These are phyloP conservation scores for Auricularia cornea DNA, from an alignment of 768 basidiomycete species.

Conservation along the genomic window DNA sequence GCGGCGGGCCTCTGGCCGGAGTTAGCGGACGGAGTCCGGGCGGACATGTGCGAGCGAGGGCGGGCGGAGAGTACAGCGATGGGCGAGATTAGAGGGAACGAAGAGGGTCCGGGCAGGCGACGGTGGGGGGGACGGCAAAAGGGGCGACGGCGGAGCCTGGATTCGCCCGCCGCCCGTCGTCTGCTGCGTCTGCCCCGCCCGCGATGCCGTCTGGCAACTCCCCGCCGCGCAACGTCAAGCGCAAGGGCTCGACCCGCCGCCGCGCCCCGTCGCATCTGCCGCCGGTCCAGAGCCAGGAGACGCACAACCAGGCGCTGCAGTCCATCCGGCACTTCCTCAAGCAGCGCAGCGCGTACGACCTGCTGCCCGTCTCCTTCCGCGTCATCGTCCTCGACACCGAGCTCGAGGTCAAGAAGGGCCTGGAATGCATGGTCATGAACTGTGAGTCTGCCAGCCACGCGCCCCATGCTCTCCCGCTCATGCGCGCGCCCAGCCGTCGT, in stretches of 20 bases:
- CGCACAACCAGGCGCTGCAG: conserved; percentile 60
- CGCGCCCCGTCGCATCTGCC: conserved; percentile 54
- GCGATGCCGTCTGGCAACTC: not conserved
- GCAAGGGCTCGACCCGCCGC: conserved; percentile 46
- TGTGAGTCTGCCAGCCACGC: conserved; percentile 34
- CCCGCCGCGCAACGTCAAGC: conserved; percentile 5
- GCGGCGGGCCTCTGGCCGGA: not conserved
- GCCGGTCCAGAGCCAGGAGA: conserved; percentile 41
- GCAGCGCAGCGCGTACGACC: conserved; percentile 85
- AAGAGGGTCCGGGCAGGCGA: too few relatives aligned
- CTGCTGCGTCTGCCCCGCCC: too few relatives aligned
- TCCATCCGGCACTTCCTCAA: conserved; percentile 77
- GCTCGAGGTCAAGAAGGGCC: conserved; percentile 90
- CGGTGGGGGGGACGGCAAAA: too few relatives aligned
- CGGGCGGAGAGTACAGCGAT: too few relatives aligned
- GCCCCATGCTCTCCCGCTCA: not conserved
- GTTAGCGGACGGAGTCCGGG: not conserved
- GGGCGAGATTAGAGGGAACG: too few relatives aligned
- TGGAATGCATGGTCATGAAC: conserved; percentile 80
- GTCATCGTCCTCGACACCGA: conserved; percentile 95
- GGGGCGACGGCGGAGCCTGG: too few relatives aligned
- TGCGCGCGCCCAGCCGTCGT: conserved; percentile 64
- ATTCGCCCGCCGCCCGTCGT: too few relatives aligned
- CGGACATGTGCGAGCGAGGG: too few relatives aligned
- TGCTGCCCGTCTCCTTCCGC: conserved; percentile 93